A percentile compares a stretch with the other conserved stretches of the same genome.
phyloP scores from a whole-genome alignment of 768 basidiomycete genomes.

The Harrya chromipes region DNA sequence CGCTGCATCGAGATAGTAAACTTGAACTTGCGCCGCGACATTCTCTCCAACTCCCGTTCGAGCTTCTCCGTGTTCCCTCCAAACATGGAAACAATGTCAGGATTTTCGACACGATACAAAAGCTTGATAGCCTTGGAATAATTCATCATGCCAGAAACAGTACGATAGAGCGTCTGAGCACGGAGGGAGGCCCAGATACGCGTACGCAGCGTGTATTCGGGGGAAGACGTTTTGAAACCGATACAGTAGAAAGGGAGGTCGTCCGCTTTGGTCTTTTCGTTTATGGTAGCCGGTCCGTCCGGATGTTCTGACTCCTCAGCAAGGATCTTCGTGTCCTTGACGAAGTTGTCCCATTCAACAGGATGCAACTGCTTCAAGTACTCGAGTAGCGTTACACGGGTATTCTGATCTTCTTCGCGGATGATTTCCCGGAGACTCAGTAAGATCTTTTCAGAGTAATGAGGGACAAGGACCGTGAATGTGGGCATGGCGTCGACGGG shows the following conservation, averaged over 20 bases:
- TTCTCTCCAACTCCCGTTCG: constrained; percentile 93
- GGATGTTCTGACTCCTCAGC: constrained; percentile 78
- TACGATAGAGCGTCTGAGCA: constrained; percentile 97
- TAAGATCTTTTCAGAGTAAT: constrained; percentile 98
- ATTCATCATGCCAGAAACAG: constrained; percentile 99
- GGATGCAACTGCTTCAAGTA: constrained; percentile 99
- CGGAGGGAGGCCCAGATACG: constrained; percentile 99
- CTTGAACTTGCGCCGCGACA: constrained; percentile 98
- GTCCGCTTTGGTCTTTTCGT: constrained; percentile 84
- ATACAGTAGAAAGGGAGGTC: constrained; percentile 99
- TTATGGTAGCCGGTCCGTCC: constrained; percentile 49
- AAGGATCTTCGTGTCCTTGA: constrained; percentile 98
- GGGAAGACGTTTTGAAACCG: constrained; percentile 98
- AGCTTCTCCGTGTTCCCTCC: constrained; percentile 95
- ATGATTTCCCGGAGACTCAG: constrained; percentile 97
- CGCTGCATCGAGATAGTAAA: constrained; percentile 98
- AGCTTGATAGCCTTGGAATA: constrained; percentile 99
- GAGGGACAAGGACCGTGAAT: constrained; percentile 98
- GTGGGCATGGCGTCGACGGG: constrained; percentile 99
- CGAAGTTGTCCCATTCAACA: constrained; percentile 99
- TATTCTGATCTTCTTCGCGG: constrained; percentile 94
- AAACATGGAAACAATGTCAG: constrained; percentile 93
- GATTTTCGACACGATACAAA: constrained; percentile 97
- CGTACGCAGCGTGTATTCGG: constrained; percentile 97
- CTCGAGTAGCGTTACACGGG: constrained; percentile 94